Base-by-base conservation (phyloP, 768 basidiomycete species). In the Suillus plorans region DNA sequence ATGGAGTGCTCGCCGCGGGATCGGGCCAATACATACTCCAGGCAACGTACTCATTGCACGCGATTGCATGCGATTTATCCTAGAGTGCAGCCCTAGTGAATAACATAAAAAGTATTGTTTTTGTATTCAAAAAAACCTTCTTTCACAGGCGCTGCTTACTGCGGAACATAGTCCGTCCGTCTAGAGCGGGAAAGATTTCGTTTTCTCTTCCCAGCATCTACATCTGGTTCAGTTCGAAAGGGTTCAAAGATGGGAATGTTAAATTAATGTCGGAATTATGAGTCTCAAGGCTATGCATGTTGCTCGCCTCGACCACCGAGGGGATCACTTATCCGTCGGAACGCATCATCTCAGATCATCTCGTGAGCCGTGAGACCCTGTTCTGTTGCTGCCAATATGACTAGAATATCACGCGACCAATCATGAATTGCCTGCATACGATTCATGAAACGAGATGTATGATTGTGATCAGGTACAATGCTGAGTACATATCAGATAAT, bases 401-500 rank as follows among this genome's bases (percentile, higher is more conserved):
- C 22, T 22, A 50, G 49, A 14, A 25, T 16, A 25, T 28, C 25
- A 16, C 25, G 39, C 61, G 22, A 59, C 41, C 61, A 62, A 62
- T 62, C 36, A 25, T 28, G 9, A 36, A 14, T n/a, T 56, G 41
- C 49, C 37, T 8, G 7, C 36, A 52, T 36, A 59, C 25, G 37
- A 62, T 41, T 39, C 50, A 59, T 56, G n/a, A 31, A 31, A 25
- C 16, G 50, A 36, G 10, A 31, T 55, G 31, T 44, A 53, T 57
- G 45, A 63, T 28, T 39, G 58, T 20, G 41, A 42, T 63, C 63
- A 64, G 16, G 63, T 60, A 64, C 39, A 63, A 36, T 64, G 50
- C 45, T 9, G 47, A 44, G n/a, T 56, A 36, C 34, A 34, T 50
- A 57, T 56, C 13, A 37, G 62, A 45, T 41, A 47, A 53, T 18